Base-by-base conservation (phyloP, 352 stramenopile species). In the Globisporangium barbulae region DNA sequence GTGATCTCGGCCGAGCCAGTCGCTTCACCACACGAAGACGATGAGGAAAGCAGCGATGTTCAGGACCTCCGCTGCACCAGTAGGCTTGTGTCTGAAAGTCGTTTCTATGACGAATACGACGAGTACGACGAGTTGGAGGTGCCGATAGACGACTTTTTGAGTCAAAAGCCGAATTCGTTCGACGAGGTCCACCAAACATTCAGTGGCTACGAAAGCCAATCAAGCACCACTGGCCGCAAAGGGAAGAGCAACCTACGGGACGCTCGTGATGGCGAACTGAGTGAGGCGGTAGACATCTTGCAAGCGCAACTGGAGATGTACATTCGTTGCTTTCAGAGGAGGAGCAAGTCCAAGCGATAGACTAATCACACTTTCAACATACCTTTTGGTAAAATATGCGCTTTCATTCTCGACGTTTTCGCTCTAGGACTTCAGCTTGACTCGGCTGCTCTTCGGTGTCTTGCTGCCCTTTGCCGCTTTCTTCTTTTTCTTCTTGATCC, bases 401-500 rank as follows among this genome's bases (percentile, higher is more conserved):
- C 8, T 33, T 31, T 33, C 1, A 52, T 25, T 52, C 21, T 53
- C 22, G 22, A 33, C 13, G 17, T 53, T 21, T 21, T 42, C 22
- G 8, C 56, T 45, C 47, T 64, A 64, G 1, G 59, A 25, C 17
- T 53, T 54, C 33, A 58, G 59, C 47, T 57, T 68, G 44, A 10
- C 44, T 5, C 45, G 33, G 8, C 52, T 19, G 44, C 65, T 74
- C 55, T 75, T 78, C 10, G 44, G 17, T 3, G 54, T 57, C 64
- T 78, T 81, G 53, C 45, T 42, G 42, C 69, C 30, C 50, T 73
- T 74, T 22, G 45, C 31, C 33, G 65, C 22, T 59, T 72, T 74
- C 65, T 75, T 84, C 21, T 53, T 67, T 41, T 74, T 80, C 55
- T 71, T 70, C 45, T 81, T 86, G 37, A 37, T 4, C 3, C 64